phyloP scores from a whole-genome alignment of 2,329 filamentous ascomycete genomes.

The Byssothecium circinans region DNA sequence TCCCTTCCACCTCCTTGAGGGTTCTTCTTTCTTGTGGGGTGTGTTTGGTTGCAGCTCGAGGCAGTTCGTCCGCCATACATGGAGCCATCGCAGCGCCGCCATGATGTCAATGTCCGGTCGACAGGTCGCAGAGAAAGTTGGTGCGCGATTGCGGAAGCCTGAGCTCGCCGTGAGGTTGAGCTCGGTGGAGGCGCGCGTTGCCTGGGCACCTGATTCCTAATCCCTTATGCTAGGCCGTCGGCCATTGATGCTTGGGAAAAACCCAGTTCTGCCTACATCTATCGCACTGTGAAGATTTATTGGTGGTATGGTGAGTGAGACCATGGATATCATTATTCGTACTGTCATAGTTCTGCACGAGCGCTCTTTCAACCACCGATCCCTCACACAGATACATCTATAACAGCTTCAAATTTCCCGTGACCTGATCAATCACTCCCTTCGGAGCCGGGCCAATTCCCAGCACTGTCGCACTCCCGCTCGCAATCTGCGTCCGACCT shows the following conservation, averaged over 20 bases:
- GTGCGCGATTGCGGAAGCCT: conserved; percentile 56
- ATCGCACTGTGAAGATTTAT: too few species aligned
- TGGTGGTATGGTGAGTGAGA: background rate
- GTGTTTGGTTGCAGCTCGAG: conserved; percentile 75
- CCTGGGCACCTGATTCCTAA: conserved; percentile 44
- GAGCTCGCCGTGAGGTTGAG: conserved; percentile 43
- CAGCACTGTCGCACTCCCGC: conserved; percentile 87
- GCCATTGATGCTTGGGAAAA: conserved; percentile 85
- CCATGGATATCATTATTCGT: conserved; percentile 1
- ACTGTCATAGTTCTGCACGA: background rate
- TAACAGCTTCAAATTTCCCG: conserved; percentile 80
- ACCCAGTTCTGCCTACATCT: conserved; percentile 79
- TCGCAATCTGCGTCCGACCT: conserved; percentile 94
- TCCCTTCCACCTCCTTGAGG: conserved; percentile 64
- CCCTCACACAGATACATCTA: conserved; percentile 42
- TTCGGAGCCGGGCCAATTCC: conserved; percentile 75
- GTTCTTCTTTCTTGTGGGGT: too few species aligned
- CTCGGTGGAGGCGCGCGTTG: conserved; percentile 37
- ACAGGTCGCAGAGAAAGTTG: conserved; percentile 87
- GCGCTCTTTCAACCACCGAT: too few species aligned
- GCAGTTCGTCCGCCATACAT: conserved; percentile 74
- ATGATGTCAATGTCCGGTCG: conserved; percentile 92
- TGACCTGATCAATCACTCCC: conserved; percentile 83
- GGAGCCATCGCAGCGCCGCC: conserved; percentile 67
- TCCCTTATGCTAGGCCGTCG: conserved; percentile 89